Conservation (phyloP, 192 early-diverging fungal species). For the Backusella mclennaniae region DNA sequence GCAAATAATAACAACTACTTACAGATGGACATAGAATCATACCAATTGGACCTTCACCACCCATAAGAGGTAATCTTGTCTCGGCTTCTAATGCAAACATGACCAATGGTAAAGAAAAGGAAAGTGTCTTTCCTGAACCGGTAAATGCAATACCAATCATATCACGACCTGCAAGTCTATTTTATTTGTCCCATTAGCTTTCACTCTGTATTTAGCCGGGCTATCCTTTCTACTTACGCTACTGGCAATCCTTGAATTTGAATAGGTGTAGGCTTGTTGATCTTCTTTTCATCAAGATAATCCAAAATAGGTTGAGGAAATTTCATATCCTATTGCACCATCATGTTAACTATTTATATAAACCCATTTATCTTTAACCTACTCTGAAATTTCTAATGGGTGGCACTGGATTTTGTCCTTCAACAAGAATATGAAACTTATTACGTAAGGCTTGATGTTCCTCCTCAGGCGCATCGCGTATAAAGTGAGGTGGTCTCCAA, state of each 20-base stretch:
- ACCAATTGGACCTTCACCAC: conserved; percentile 91
- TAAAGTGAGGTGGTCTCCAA: conserved; percentile 79
- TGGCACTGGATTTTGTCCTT: conserved; percentile 83
- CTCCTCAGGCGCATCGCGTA: conserved; percentile 55
- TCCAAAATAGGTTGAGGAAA: conserved; percentile 76
- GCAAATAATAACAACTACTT: conserved; percentile 15
- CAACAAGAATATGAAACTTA: conserved; percentile 86
- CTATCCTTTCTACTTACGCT: conserved; percentile 42
- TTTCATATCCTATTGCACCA: conserved; percentile 66
- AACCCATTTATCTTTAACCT: background rate
- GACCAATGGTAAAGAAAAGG: conserved; percentile 92
- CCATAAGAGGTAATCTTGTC: conserved; percentile 69
- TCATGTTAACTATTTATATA: background rate
- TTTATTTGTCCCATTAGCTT: background rate
- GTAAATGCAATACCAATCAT: conserved; percentile 99
- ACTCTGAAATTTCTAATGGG: conserved; percentile 77
- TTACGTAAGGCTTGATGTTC: conserved; percentile 61
- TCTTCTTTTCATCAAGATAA: conserved; percentile 79
- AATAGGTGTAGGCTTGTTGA: conserved; percentile 91
- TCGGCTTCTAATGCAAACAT: conserved; percentile 96
- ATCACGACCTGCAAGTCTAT: conserved; percentile 78
- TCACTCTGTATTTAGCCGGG: background rate
- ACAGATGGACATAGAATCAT: conserved; percentile 94
- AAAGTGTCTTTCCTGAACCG: conserved; percentile 95
- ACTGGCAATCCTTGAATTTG: conserved; percentile 97